Base-by-base conservation (phyloP, 2,329 filamentous ascomycete genomes). In the Aspergillus quadrilineatus region DNA sequence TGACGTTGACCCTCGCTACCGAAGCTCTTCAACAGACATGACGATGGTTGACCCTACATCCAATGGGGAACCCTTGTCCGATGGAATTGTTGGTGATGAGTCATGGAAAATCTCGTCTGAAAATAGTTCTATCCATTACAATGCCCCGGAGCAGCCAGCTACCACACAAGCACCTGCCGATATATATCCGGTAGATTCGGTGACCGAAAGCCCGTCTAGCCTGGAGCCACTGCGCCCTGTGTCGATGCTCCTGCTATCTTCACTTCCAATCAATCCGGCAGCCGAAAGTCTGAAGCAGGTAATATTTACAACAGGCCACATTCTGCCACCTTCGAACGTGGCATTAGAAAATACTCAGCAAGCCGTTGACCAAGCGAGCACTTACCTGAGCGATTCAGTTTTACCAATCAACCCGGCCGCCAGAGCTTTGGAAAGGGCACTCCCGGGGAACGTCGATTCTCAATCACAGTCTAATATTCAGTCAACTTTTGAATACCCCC, bases 251-350 rank as follows among this genome's bases (percentile, higher is more conserved):
- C 53, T 69, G 7, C 61, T 65, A 39, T 73, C 71, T 6, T 61
- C 63, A 4, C 63, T 74, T 15, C 70, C 70, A 6, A 69, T 73
- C 26, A 73, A 73, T 17, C 69, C 70, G 14, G 65, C 69, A 30
- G 37, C 61, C 14, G 55, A 47, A 28, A 46, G 52, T 14, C 34
- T 50, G 10, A 53, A 54, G 10, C 51, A 55, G 39, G 60, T 55
- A 50, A 26, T 34, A 22, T 26, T 6, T 22, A 28, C 43, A 41
- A n/a, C 14, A 30, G 28, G 14, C 4, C 15, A 47, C 30, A 47
- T 39, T 45, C 4, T 28, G 14, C n/a, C 22, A 22, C 17, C 22
- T 0, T 9, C 42, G 22, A 45, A 8, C 5, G 30, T 45, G 29
- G 14, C 30, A 22, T 29, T 14, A 12, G 50, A 29, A 26, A 26